Evolutionary conservation across 176 grass and related monocot species (phyloP), one percentile per base, ranked within the genome.

Genomic region (Tillandsia fasciculata): DNA sequence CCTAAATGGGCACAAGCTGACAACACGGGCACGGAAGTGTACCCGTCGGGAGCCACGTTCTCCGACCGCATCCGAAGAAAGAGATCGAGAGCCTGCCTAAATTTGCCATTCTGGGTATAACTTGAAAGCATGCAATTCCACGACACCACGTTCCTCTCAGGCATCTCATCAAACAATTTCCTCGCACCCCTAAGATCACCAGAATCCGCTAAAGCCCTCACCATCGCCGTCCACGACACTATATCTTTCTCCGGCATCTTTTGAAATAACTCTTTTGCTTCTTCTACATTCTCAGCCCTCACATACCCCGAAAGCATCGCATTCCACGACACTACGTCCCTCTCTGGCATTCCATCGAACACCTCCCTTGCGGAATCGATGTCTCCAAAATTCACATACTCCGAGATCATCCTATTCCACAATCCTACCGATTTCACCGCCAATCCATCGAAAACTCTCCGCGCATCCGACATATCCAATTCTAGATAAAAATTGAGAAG

Each of bases 91-190:
- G 76, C 82, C 26, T 82, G 79, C 47, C 22, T 3, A 69, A 82
- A 85, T 2, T 26, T 76, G 2, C 76, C 75, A 1, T 85, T 75
- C 63, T 7, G 58, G 22, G 76, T 85, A 48, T 89, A 85, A 58
- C 75, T 76, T 0, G 82, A 82, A 50, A 85, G 68, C 64, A 89
- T 72, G 75, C 82, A 85, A 52, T 85, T 89, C 82, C 82, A 89
- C 1, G 86, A 85, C 17, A 82, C 79, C 48, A 85, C 22, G 70
- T 85, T 85, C 64, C 76, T 82, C 61, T 63, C 69, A 1, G 72
- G 78, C 82, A 89, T 89, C 64, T 12, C 33, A 69, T 82, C 7
- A 52, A 89, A 89, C 48, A 85, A 18, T 1, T 56, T 70, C 69
- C 79, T 79, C 51, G 84, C 75, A 14, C 75, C 76, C 0, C 53